A percentile compares a stretch with the other conserved stretches of the same genome.
Evolutionary conservation across 176 grass and related monocot genomes (phyloP).

Genomic region (Rhipidocladum racemiflorum): DNA sequence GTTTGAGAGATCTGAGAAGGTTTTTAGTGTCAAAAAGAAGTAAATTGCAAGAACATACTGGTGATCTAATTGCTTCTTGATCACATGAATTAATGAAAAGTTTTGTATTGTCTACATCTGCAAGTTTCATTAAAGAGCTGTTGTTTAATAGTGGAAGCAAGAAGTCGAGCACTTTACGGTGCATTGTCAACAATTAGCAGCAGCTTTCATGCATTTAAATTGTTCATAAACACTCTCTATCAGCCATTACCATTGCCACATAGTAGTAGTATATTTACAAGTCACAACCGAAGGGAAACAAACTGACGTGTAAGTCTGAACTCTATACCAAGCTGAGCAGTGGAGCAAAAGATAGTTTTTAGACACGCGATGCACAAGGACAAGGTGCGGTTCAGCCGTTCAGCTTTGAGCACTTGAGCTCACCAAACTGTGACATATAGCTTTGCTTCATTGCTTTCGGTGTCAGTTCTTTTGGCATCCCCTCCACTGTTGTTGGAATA

Average conservation of each 20-base stretch:
- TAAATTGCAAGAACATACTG: background rate
- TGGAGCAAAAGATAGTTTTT: slow-evolving; percentile 2
- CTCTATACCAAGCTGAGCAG: background rate
- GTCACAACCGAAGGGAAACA: slow-evolving; percentile 17
- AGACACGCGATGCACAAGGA: slow-evolving; percentile 37
- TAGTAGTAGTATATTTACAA: background rate
- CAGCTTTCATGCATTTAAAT: slow-evolving; percentile 29
- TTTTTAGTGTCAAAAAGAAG: background rate
- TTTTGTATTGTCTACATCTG: background rate
- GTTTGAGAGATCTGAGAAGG: background rate
- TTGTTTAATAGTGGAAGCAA: slow-evolving; percentile 29
- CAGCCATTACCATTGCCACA: slow-evolving; percentile 19
- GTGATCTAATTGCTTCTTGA: slow-evolving; percentile 6
- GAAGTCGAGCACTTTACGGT: background rate
- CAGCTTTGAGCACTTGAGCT: background rate
- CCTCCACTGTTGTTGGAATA: too few relatives aligned
- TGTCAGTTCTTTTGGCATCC: slow-evolving; percentile 10
- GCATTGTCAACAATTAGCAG: slow-evolving; percentile 7
- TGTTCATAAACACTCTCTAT: slow-evolving; percentile 17
- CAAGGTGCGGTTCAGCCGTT: slow-evolving; percentile 18
- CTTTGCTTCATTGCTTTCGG: slow-evolving; percentile 36
- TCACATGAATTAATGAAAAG: slow-evolving; percentile 9
- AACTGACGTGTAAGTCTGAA: slow-evolving; percentile 42
- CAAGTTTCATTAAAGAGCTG: background rate
- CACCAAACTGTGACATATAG: slow-evolving; percentile 33